Conservation (phyloP, 2,329 filamentous ascomycete genomes). For the Cladobotryum protrusum region DNA sequence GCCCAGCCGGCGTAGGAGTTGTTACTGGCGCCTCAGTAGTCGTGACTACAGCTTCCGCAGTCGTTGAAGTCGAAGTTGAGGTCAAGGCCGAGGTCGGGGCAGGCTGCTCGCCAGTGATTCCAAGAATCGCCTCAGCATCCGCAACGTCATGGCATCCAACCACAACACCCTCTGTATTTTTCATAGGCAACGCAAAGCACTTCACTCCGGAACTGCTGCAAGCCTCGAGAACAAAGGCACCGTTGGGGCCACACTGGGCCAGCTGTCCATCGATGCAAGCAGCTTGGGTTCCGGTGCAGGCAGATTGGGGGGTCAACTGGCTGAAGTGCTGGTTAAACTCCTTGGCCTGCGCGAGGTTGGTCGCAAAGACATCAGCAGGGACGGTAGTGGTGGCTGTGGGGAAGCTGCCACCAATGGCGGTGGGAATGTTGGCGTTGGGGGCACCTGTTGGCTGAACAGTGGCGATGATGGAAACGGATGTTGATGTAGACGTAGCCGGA, state of each 20-base stretch:
- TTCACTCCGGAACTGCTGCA: conserved; percentile 28
- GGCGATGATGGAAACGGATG: conserved; percentile 12
- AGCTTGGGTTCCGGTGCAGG: conserved; percentile 40
- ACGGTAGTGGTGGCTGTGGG: conserved; percentile 35
- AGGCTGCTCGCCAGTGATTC: conserved; percentile 13
- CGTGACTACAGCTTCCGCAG: background rate
- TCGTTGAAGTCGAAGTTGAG: background rate
- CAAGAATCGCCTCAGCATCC: conserved; percentile 38
- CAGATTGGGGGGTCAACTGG: conserved; percentile 36
- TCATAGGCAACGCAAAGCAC: conserved; percentile 52
- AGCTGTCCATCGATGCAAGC: conserved; percentile 48
- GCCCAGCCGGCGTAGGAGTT: conserved; percentile 13
- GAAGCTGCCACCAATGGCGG: conserved; percentile 29
- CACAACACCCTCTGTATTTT: conserved; percentile 38
- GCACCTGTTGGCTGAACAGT: conserved; percentile 29
- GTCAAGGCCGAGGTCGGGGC: conserved; percentile 15
- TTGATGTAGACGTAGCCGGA: conserved; percentile 5
- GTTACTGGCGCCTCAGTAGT: conserved; percentile 5
- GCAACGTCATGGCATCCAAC: conserved; percentile 41
- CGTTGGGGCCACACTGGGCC: conserved; percentile 37
- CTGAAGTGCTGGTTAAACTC: conserved; percentile 44
- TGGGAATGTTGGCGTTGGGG: conserved; percentile 36
- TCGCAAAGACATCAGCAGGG: conserved; percentile 34
- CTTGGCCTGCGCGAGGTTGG: conserved; percentile 40
- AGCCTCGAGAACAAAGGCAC: conserved; percentile 35